A percentile compares a stretch with the other conserved stretches of the same genome.
Evolutionary conservation across 352 stramenopile species (phyloP).

Genomic region (Phytophthora uliginosa): DNA sequence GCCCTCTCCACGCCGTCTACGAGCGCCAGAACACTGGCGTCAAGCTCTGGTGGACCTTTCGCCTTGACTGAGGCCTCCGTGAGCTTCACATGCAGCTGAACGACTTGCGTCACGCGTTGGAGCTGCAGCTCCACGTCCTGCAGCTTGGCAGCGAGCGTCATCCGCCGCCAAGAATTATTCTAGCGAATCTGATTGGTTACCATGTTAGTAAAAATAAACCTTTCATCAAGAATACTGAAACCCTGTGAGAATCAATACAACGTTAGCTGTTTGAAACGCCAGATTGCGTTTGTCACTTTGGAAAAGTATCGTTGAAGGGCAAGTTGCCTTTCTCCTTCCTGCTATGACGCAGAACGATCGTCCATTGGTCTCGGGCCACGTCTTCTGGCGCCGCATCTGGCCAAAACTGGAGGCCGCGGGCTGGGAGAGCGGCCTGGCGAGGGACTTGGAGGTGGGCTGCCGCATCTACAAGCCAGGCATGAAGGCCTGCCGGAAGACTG

Average conservation of each 20-base stretch:
- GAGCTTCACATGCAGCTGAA: slow-evolving; percentile 21
- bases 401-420: background rate
- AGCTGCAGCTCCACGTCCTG: slow-evolving; percentile 28
- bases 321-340: background rate
- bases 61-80: background rate
- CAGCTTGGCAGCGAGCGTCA: slow-evolving; percentile 12
- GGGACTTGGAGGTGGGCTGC: slow-evolving; percentile 1
- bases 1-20: background rate
- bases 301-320: background rate
- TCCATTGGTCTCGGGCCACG: background rate
- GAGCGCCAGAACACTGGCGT: background rate
- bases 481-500: background rate
- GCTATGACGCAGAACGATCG: background rate
- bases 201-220: background rate
- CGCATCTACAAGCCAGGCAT: background rate
- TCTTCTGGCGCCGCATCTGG: background rate
- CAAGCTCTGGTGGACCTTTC: background rate
- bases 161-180: background rate
- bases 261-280: background rate
- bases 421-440: background rate
- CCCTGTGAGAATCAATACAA: background rate
- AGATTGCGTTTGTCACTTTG: background rate
- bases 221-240: background rate
- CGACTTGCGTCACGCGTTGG: slow-evolving; percentile 4
- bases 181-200: background rate